These are phyloP conservation scores for Tolypocladium tundrense DNA, from an alignment of 2,329 filamentous ascomycete species.

Conservation along the genomic window DNA sequence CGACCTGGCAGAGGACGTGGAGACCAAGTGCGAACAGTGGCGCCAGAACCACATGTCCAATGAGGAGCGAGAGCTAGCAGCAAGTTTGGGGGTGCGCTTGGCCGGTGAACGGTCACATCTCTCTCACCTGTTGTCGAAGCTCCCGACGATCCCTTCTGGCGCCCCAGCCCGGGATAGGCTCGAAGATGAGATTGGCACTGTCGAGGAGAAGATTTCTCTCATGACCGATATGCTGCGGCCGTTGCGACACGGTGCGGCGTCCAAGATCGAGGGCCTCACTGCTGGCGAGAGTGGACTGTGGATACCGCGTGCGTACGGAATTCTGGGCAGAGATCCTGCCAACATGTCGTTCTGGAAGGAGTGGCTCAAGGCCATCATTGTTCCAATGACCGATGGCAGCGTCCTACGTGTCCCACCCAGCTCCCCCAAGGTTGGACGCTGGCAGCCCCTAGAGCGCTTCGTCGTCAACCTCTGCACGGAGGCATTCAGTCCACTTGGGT, in stretches of 20 bases:
- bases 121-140: conserved; percentile 73
- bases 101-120: conserved; percentile 82
- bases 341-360: conserved; percentile 96
- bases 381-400: conserved; percentile 86
- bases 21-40: conserved; percentile 75
- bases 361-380: conserved; percentile 87
- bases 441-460: conserved; percentile 94
- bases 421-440: conserved; percentile 83
- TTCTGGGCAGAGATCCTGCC: conserved; percentile 74
- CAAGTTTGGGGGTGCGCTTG: conserved; percentile 79
- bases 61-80: conserved; percentile 83
- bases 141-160: conserved; percentile 72
- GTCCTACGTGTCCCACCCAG: conserved; percentile 76
- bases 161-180: conserved; percentile 71
- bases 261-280: conserved; percentile 93
- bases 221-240: conserved; percentile 96
- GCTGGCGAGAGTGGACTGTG: conserved; percentile 93
- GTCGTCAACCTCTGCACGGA: conserved; percentile 95
- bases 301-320: conserved; percentile 88
- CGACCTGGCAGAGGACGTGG: conserved; percentile 72
- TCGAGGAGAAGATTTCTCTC: conserved; percentile 92
- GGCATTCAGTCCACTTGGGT: conserved; percentile 82
- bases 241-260: conserved; percentile 84
- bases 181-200: conserved; percentile 88
- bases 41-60: conserved; percentile 80